These are phyloP conservation scores for Mycena metata DNA, from an alignment of 768 basidiomycete genomes.

Conservation along the genomic window DNA sequence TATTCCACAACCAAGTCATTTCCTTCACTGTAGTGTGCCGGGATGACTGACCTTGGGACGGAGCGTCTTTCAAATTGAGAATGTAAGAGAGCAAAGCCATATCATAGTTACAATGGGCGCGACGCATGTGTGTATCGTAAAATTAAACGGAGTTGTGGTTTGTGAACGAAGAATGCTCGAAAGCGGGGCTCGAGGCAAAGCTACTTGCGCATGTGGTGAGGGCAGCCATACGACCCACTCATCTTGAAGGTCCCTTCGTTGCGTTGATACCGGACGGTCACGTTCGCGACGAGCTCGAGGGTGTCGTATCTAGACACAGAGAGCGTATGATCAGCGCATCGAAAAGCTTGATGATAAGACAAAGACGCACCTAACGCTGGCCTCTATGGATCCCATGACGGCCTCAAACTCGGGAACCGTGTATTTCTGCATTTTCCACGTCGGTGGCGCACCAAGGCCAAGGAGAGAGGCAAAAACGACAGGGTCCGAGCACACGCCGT, in stretches of 20 bases:
- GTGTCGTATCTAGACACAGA: constrained; percentile 53
- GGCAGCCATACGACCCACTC: constrained; percentile 57
- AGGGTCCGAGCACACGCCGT: constrained; percentile 57
- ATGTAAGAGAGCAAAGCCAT: no score
- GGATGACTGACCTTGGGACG: no score
- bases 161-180: no score
- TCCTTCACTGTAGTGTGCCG: no score
- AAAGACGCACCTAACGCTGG: constrained; percentile 48
- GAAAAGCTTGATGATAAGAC: background rate
- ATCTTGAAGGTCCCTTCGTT: constrained; percentile 63
- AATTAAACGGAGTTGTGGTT: no score
- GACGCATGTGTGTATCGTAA: no score
- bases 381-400: constrained; percentile 45
- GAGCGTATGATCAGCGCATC: no score
- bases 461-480: constrained; percentile 55
- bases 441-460: constrained; percentile 52
- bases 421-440: constrained; percentile 56
- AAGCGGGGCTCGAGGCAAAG: no score
- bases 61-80: no score
- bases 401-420: constrained; percentile 43
- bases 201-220: constrained; percentile 27
- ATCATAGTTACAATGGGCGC: no score
- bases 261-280: constrained; percentile 55
- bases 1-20: no score
- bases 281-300: constrained; percentile 52